Conservation (phyloP, 2,329 filamentous ascomycete genomes). For the Microdochium trichocladiopsis region DNA sequence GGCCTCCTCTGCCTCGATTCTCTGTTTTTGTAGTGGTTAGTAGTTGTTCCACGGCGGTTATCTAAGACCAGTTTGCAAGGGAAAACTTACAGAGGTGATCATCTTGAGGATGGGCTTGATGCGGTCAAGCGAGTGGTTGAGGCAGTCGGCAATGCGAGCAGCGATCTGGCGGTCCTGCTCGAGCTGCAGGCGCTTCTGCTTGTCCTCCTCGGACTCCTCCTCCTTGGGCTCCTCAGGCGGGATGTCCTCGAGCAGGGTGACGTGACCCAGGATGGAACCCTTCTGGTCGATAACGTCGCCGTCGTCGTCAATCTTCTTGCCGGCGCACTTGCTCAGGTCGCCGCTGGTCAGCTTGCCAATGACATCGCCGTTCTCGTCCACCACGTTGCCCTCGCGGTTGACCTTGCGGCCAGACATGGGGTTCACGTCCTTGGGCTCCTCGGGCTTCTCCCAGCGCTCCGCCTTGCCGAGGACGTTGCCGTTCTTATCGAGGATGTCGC, state of each 20-base stretch:
- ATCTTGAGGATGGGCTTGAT: slow-evolving; percentile 80
- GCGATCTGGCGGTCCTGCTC: slow-evolving; percentile 72
- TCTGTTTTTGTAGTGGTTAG: slow-evolving; percentile 29
- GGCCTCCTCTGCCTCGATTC: slow-evolving; percentile 73
- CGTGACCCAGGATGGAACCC: slow-evolving; percentile 60
- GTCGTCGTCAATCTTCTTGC: slow-evolving; percentile 64
- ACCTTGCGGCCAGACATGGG: slow-evolving; percentile 47
- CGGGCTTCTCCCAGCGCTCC: slow-evolving; percentile 51
- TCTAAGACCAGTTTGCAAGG: background rate
- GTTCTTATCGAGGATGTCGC: slow-evolving; percentile 74
- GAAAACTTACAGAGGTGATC: slow-evolving; percentile 63
- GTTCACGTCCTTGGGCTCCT: slow-evolving; percentile 43
- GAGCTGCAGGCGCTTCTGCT: slow-evolving; percentile 45
- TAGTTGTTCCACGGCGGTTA: background rate
- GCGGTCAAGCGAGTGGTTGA: slow-evolving; percentile 74
- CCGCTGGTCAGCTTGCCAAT: slow-evolving; percentile 64
- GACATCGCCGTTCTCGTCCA: slow-evolving; percentile 50
- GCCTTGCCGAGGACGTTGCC: slow-evolving; percentile 51
- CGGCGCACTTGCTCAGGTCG: slow-evolving; percentile 55
- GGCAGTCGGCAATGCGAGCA: slow-evolving; percentile 63
- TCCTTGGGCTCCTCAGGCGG: slow-evolving; percentile 34
- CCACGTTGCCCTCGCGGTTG: slow-evolving; percentile 52
- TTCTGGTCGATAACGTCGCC: slow-evolving; percentile 66
- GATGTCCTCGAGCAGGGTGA: slow-evolving; percentile 57
- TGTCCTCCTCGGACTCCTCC: slow-evolving; percentile 52